Conservation (phyloP, 768 basidiomycete species). For the Mrakia frigida region DNA sequence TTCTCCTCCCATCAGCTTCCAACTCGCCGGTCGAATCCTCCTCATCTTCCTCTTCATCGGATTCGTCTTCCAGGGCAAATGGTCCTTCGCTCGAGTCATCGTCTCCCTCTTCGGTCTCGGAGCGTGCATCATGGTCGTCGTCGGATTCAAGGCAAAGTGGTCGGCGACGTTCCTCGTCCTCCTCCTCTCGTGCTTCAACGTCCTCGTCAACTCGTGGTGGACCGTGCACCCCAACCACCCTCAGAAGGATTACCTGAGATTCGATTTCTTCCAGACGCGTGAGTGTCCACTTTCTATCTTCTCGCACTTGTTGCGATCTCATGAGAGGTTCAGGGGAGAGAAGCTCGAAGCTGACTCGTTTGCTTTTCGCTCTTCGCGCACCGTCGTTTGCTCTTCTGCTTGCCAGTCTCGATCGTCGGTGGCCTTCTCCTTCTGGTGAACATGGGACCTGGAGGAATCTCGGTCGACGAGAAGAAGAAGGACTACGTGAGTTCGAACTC, state of each 20-base stretch:
- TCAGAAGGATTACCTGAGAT: conserved; percentile 95
- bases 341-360: neutral
- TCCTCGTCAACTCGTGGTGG: conserved; percentile 99
- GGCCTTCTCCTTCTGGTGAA: conserved; percentile 95
- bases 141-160: conserved; percentile 99
- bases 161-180: conserved; percentile 92
- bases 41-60: conserved; percentile 99
- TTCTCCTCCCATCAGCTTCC: conserved; percentile 60
- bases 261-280: conserved; percentile 72
- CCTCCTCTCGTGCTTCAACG: conserved; percentile 88
- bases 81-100: conserved; percentile 78
- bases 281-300: too few relatives aligned
- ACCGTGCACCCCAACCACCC: conserved; percentile 84
- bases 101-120: conserved; percentile 84
- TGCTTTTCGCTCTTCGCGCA: neutral
- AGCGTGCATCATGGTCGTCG: conserved; percentile 91
- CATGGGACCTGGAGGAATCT: conserved; percentile 96
- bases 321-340: neutral
- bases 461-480: conserved; percentile 99
- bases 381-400: neutral
- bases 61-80: conserved; percentile 88
- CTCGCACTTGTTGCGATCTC: conserved; percentile 61
- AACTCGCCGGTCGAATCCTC: conserved; percentile 91
- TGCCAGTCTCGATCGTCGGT: conserved; percentile 73
- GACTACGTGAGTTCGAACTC: conserved; percentile 50